Conservation (phyloP, 2,329 filamentous ascomycete genomes). For the Laburnicola sp. region DNA sequence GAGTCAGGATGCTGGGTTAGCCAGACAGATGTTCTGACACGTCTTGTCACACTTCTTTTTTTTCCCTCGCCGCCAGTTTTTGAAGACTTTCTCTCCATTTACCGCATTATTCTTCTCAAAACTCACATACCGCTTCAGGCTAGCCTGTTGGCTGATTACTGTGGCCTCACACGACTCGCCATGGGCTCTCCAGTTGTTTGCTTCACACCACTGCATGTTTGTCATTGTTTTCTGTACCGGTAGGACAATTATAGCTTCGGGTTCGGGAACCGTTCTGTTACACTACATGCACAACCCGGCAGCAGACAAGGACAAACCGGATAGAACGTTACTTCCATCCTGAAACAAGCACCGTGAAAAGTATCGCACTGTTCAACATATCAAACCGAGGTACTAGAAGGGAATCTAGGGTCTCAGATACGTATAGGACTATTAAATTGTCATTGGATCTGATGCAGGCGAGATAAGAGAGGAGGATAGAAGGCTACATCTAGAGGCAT, state of each 20-base stretch:
- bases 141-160: too few relatives aligned
- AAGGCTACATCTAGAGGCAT: too few relatives aligned
- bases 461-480: too few relatives aligned
- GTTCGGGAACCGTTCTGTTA: slow-evolving; percentile 1
- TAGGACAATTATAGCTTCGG: background rate
- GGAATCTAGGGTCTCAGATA: too few relatives aligned
- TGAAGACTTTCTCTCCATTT: too few relatives aligned
- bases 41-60: too few relatives aligned
- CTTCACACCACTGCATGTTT: slow-evolving; percentile 1
- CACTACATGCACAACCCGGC: background rate
- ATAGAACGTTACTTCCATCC: background rate
- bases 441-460: background rate
- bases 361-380: background rate
- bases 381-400: background rate
- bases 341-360: background rate
- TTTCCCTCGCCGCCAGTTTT: too few relatives aligned
- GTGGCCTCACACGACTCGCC: too few relatives aligned
- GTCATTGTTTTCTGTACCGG: background rate
- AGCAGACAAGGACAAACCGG: slow-evolving; percentile 1
- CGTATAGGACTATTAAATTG: background rate
- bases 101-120: too few relatives aligned
- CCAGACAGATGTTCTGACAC: too few relatives aligned
- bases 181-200: background rate
- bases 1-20: too few relatives aligned
- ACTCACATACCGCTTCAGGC: too few relatives aligned